These are phyloP conservation scores for Aspergillus indologenus DNA, from an alignment of 495 filamentous ascomycete genomes.

Conservation along the genomic window DNA sequence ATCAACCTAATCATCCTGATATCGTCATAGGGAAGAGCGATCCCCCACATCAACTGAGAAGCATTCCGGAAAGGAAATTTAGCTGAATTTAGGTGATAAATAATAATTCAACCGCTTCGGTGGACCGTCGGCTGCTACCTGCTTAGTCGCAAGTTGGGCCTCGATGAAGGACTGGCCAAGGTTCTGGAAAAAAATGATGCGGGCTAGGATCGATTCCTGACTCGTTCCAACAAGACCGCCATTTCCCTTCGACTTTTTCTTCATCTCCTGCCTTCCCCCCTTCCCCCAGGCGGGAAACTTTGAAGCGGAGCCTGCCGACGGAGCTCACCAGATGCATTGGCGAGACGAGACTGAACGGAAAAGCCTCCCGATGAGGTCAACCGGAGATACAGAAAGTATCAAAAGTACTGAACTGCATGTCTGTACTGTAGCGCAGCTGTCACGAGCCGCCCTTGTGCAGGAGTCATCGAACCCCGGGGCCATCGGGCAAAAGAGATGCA, in stretches of 20 bases:
- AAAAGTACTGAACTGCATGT: background rate
- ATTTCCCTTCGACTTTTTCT: background rate
- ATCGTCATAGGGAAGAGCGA: conserved; percentile 6
- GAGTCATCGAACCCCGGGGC: background rate
- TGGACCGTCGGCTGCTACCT: background rate
- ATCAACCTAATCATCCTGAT: background rate
- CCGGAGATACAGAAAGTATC: background rate
- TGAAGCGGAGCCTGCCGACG: background rate
- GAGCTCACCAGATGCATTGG: background rate
- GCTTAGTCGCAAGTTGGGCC: background rate
- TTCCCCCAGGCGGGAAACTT: background rate
- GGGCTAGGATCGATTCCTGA: background rate
- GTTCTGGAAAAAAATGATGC: background rate
- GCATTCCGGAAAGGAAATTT: no score
- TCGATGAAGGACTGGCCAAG: background rate
- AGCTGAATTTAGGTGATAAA: background rate
- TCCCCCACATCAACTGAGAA: conserved; percentile 1
- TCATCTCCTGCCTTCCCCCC: background rate
- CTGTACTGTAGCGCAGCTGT: background rate
- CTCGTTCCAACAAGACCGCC: background rate
- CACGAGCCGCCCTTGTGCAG: background rate
- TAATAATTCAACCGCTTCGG: background rate
- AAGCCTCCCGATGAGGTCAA: background rate
- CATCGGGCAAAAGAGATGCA: background rate
- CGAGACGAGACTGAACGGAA: background rate